Conservation (phyloP, 331 rosid genomes). For the Malus hybrid region DNA sequence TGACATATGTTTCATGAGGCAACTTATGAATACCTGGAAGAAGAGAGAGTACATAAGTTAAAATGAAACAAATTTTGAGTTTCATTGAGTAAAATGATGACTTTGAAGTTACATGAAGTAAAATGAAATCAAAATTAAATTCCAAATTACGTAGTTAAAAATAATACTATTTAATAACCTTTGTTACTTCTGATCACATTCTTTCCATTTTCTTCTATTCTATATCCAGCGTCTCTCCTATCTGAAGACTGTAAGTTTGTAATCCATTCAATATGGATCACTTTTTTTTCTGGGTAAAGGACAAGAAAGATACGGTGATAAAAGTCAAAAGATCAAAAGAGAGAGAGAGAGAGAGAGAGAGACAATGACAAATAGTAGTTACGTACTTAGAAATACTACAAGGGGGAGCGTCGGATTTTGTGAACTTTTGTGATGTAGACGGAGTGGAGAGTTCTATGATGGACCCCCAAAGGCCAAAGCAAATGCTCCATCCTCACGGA, state of each 20-base stretch:
- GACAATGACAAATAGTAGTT: neutral
- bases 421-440: neutral
- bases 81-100: too few relatives aligned
- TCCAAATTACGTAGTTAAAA: too few relatives aligned
- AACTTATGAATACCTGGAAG: too few relatives aligned
- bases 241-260: neutral
- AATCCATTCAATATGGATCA: neutral
- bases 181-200: slow-evolving; percentile 18
- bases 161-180: too few relatives aligned
- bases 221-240: slow-evolving; percentile 5
- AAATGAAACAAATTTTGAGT: too few relatives aligned
- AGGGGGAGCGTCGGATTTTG: slow-evolving; percentile 2
- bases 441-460: neutral
- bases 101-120: too few relatives aligned
- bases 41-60: too few relatives aligned
- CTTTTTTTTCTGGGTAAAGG: neutral
- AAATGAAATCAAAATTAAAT: too few relatives aligned
- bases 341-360: neutral
- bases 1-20: too few relatives aligned
- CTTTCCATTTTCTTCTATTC: slow-evolving; percentile 35
- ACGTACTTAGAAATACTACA: neutral
- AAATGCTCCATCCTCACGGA: neutral
- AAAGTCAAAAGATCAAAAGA: slow-evolving; percentile 5
- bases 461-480: slow-evolving; percentile 2
- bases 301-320: neutral